Base-by-base conservation (phyloP, 2,329 filamentous ascomycete species). In the Scedosporium boydii region DNA sequence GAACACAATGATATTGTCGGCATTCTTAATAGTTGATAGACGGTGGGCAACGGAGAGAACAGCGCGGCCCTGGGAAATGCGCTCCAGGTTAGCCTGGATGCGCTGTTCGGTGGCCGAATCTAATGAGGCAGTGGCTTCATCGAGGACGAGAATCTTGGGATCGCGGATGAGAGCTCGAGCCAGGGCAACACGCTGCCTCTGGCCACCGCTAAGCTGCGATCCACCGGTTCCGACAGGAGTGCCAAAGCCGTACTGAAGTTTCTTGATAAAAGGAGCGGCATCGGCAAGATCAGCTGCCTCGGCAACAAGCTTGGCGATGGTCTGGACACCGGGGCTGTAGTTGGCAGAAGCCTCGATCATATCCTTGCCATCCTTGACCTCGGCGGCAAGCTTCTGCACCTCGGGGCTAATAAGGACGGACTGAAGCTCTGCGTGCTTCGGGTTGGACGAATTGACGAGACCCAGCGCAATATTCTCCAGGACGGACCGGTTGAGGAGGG, bases 1-100 rank as follows among this genome's bases (percentile, higher is more conserved):
- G 69, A 89, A 78, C 18, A 90, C 87, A 21, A 89, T 76, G 63
- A 90, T 89, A 64, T 84, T 82, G 67, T 90, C 84, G 0, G 87
- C 87, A 61, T 84, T 80, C 67, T 80, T 81, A 65, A 87, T 84
- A 0, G 84, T 87, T 0, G 82, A 84, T 1, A 87, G 72, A 2
- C 84, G 76, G 70, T 87, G 85, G 0, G 87, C 86, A 65, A 90
- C 87, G 16, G 85, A 79, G 62, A 90, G 83, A 0, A 87, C 85
- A 0, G 87, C 89, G 26, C 87, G 78, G 60, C 81, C 79, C 61
- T 78, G 75, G 2, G 77, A 69, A 65, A 81, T 72, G 61, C 71
- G 67, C 66, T 79, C 76, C 16, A 84, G 73, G 4, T 77, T 78
- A 38, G 69, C 69, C 67, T 84, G 80, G 53, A 87, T 85, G 4